Conservation (phyloP, 169 alveolate species). For the Cryptosporidium baileyi region DNA sequence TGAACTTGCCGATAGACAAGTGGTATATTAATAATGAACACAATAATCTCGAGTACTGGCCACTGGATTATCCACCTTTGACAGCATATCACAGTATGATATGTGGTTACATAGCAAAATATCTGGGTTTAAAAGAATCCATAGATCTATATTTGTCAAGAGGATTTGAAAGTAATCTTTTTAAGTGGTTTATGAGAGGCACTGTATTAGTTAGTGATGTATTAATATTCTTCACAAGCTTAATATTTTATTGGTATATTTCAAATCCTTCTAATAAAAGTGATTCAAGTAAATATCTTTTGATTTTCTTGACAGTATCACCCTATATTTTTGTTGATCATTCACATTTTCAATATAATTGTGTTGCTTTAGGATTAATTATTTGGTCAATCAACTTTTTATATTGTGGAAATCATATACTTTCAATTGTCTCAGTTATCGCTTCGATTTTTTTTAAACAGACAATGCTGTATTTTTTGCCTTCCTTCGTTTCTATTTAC, state of each 20-base stretch:
- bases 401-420: constrained; percentile 19
- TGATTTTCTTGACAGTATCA: constrained; percentile 75
- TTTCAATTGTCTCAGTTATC: constrained; percentile 17
- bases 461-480: constrained; percentile 86
- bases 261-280: constrained; percentile 25
- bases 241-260: constrained; percentile 46
- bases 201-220: constrained; percentile 86
- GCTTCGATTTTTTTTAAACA: constrained; percentile 84
- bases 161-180: constrained; percentile 81
- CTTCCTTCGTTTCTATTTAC: constrained; percentile 78
- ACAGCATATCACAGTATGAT: constrained; percentile 86
- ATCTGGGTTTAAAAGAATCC: constrained; percentile 77
- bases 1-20: constrained; percentile 71
- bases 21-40: constrained; percentile 77
- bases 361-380: constrained; percentile 86
- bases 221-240: constrained; percentile 78
- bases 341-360: constrained; percentile 89
- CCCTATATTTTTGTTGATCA: constrained; percentile 86
- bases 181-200: constrained; percentile 84
- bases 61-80: constrained; percentile 90
- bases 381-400: constrained; percentile 80
- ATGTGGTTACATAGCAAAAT: constrained; percentile 59
- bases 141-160: constrained; percentile 77
- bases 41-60: constrained; percentile 85
- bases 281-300: constrained; percentile 32